Conservation (phyloP, 352 stramenopile genomes). For the Phytophthora vignae region DNA sequence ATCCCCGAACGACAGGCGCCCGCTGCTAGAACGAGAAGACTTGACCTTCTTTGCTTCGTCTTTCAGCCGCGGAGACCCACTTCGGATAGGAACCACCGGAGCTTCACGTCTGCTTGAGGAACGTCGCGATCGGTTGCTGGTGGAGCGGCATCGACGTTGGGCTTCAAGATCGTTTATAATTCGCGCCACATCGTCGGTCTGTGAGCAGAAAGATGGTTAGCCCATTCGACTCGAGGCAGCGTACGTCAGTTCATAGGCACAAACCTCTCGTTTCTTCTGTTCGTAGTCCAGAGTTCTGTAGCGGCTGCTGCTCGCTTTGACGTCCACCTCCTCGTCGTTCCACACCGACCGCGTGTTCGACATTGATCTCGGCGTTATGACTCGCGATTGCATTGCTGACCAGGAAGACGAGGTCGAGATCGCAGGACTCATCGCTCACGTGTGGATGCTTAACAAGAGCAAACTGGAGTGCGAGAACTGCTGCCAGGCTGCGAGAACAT, state of each 20-base stretch:
- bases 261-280: constrained; percentile 48
- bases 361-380: constrained; percentile 18
- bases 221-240: neutral
- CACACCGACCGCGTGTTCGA: constrained; percentile 9
- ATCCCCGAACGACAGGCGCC: constrained; percentile 14
- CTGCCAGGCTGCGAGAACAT: too few relatives aligned
- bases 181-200: constrained; percentile 51
- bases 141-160: constrained; percentile 21
- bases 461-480: too few relatives aligned
- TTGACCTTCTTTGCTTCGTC: constrained; percentile 2
- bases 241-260: neutral
- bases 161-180: constrained; percentile 54
- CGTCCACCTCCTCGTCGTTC: constrained; percentile 19
- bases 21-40: constrained; percentile 1
- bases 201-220: constrained; percentile 2
- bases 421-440: constrained; percentile 24
- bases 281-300: constrained; percentile 53
- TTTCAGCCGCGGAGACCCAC: constrained; percentile 11
- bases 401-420: constrained; percentile 15
- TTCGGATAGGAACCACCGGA: constrained; percentile 15
- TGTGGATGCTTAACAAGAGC: constrained; percentile 7
- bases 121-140: neutral
- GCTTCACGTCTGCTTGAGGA: constrained; percentile 18
- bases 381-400: constrained; percentile 26
- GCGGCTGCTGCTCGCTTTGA: constrained; percentile 26